These are phyloP conservation scores for Sporothrix sp. DNA, from an alignment of 2,329 filamentous ascomycete genomes.

Conservation along the genomic window DNA sequence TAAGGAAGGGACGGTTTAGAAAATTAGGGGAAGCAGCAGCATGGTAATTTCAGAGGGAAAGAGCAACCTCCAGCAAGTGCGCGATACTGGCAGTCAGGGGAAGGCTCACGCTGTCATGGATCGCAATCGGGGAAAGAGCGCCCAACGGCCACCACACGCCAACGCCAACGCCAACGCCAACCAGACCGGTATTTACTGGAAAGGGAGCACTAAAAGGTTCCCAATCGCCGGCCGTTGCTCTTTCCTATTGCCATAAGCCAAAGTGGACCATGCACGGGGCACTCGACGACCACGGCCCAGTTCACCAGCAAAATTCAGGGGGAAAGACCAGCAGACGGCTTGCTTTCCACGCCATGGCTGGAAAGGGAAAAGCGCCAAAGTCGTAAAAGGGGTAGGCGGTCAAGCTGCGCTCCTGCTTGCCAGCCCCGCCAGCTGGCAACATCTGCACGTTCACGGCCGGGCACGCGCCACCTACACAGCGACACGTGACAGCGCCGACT, in stretches of 20 bases:
- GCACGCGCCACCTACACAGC: background rate
- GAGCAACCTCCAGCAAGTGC: background rate
- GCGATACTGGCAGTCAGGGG: background rate
- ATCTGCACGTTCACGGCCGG: background rate
- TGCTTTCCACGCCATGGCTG: constrained; percentile 12
- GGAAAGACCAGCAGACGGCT: constrained; percentile 11
- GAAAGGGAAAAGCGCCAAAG: constrained; percentile 15
- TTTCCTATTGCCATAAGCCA: background rate
- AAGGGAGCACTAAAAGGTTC: constrained; percentile 3
- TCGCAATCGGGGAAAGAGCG: constrained; percentile 12
- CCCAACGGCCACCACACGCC: background rate
- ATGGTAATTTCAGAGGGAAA: constrained; percentile 11
- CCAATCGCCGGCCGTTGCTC: background rate
- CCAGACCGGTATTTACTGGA: background rate
- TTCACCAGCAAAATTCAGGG: constrained; percentile 17
- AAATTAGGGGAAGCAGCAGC: constrained; percentile 5
- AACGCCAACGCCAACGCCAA: background rate
- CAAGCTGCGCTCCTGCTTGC: background rate
- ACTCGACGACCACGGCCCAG: constrained; percentile 3
- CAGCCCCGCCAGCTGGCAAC: constrained; percentile 9
- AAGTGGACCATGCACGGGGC: constrained; percentile 15
- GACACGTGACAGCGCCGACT: constrained; percentile 3
- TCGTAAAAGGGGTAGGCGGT: constrained; percentile 11
- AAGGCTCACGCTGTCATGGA: constrained; percentile 7
- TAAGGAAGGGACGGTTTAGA: constrained; percentile 8